Evolutionary conservation across 768 basidiomycete genomes (phyloP), one percentile per base, ranked within the genome.

Genomic region (Leccinum subgranulosum): DNA sequence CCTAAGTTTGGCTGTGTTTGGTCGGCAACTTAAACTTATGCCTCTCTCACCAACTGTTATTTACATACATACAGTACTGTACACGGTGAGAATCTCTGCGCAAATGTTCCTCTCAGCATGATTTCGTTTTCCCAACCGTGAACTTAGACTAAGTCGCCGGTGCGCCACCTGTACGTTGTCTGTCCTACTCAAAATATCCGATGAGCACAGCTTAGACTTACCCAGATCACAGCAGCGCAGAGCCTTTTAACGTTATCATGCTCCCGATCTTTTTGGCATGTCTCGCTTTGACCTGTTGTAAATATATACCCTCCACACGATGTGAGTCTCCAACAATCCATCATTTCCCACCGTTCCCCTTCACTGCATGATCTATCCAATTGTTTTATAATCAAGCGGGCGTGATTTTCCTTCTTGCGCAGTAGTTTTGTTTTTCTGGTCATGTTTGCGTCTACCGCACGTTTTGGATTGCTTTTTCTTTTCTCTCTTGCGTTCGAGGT

Each of bases 401-500:
- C 51, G n/a, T 45, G 54, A 10, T 43, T 23, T 48, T 34, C 48
- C 11, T 36, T 43, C 53, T 23, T 50, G 56, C 53, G 49, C 60
- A 58, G 48, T 47, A 39, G 21, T 43, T 48, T 53, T 23, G 6
- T 27, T 45, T 53, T 36, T 53, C 53, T 33, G 25, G n/a, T 43
- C 36, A 66, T 66, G 62, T 19, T 57, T 21, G 5, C 54, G 25
- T 36, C 28, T 25, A 41, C 55, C 7, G 17, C 34, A 19, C n/a
- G 47, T n/a, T n/a, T 65, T 50, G 53, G 45, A 19, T 55, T 60
- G 2, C 31, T 67, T 19, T 21, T 56, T 49, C 51, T 69, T 4
- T 36, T 60, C 11, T 60, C 29, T 39, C 48, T 61, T 52, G 53
- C 54, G 47, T 57, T 51, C 3, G 50, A 49, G 27, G 66, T 52